Base-by-base conservation (phyloP, 1,284 basidiomycete species). In the Coniophora puteana region DNA sequence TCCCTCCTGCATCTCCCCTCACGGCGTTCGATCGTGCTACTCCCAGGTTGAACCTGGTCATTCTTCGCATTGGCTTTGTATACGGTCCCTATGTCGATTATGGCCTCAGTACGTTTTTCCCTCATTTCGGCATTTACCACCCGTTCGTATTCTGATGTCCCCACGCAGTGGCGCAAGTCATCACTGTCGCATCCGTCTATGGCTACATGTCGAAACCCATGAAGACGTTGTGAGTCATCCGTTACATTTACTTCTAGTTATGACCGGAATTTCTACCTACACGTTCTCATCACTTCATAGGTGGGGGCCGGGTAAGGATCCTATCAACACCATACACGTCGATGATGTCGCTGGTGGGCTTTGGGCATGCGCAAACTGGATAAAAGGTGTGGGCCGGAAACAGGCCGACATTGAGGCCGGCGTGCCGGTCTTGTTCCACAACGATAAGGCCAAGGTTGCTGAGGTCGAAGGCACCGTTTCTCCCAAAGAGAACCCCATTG, bases 161-260 rank as follows among this genome's bases (percentile, higher is more conserved):
- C n/a, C 14, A 46, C 30, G 41, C 46, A 53, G 54, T 55, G 43
- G 68, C 84, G 22, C 74, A 80, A 4, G 78, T 80, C 31, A 76
- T 91, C 36, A 83, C 84, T 0, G 80, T 89, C 3, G 86, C 78
- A n/a, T 80, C 88, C 28, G 83, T 92, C 14, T 93, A 93, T 61
- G 81, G 86, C 13, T 82, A 88, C 58, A 70, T 89, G 57, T 80
- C 88, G 54, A 83, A 89, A 54, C 88, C 90, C 4, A 89, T 94
- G 84, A 91, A 89, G 61, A 89, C 83, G 21, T 69, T 90, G 78
- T 89, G 64, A 58, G 81, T 63, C 26, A 44, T 14, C 22, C 16
- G 22, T 23, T 4, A 18, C 17, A 3, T 8, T 18, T n/a, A 13
- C 5, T 14, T 3, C 18, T 31, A 17, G n/a, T n/a, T n/a, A n/a